A percentile compares a stretch with the other conserved stretches of the same genome.
phyloP scores from a whole-genome alignment of 2,329 filamentous ascomycete genomes.

The Phialophora chinensis region DNA sequence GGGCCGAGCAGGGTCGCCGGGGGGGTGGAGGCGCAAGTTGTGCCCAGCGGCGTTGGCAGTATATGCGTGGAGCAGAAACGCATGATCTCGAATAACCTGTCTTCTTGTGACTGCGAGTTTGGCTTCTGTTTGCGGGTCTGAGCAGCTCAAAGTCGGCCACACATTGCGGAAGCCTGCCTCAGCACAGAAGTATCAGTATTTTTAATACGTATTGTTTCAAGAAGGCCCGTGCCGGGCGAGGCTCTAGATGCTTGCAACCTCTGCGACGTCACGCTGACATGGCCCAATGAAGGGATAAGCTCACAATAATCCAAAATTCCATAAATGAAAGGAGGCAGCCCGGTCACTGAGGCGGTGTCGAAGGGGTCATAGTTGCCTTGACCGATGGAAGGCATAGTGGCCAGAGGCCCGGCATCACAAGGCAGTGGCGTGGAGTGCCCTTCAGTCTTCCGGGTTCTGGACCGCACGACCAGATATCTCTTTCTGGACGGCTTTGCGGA shows the following conservation, averaged over 20 bases:
- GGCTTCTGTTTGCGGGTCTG: slow-evolving; percentile 1
- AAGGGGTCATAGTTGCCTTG: slow-evolving; percentile 17
- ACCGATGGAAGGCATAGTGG: neutral
- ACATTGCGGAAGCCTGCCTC: slow-evolving; percentile 8
- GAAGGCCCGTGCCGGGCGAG: neutral
- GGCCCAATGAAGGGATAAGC: neutral
- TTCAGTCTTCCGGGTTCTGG: neutral
- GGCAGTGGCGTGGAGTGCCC: neutral
- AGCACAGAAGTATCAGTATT: neutral
- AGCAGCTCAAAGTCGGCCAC: slow-evolving; percentile 8
- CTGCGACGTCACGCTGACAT: neutral
- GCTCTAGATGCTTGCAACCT: neutral
- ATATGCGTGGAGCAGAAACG: slow-evolving; percentile 13
- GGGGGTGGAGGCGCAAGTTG: slow-evolving; percentile 2
- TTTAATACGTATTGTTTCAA: neutral
- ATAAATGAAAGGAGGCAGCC: slow-evolving; percentile 15
- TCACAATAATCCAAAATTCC: slow-evolving; percentile 9
- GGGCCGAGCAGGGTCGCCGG: slow-evolving; percentile 2
- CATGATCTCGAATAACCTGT: neutral
- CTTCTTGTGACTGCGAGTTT: neutral
- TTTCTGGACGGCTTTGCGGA: neutral
- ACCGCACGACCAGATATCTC: slow-evolving; percentile 5
- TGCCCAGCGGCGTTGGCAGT: slow-evolving; percentile 5
- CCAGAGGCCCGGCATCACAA: neutral
- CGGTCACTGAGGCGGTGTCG: slow-evolving; percentile 3